Evolutionary conservation across 495 filamentous ascomycete species (phyloP), one percentile per base, ranked within the genome.

Genomic region (Thermothielavioides terrestris): DNA sequence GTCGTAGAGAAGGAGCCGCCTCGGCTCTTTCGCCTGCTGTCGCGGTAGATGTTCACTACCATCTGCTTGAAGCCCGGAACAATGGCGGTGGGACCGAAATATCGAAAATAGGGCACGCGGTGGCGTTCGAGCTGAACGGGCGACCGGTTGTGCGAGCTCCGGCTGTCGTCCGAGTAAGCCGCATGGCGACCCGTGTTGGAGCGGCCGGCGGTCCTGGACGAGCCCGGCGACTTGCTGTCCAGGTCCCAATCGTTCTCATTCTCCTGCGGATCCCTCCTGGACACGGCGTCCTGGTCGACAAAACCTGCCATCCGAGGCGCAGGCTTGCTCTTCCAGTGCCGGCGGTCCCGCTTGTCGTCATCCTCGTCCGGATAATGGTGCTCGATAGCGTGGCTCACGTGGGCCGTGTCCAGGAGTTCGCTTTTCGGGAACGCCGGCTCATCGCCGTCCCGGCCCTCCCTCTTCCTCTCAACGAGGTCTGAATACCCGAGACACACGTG

Each of bases 11-110:
- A 68, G 28, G 68, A 71, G 34, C 57, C 56, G 11, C 57, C 60
- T 1, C 62, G 55, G 49, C 74, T 76, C 53, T 67, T 65, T 6
- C 73, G 64, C 50, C 75, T 61, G 56, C 73, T 61, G 55, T 75
- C 67, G 27, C 69, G 65, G 36, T 58, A 78, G 12, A 90, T 79
- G 56, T 86, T 83, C 40, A 88, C 86, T 44, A 92, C 83, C 84
- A 91, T 89, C 60, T 90, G 85, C 64, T 91, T 94, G 66, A 88
- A 91, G n/a, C 88, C 88, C 2, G 87, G 87, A 30, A 90, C 85
- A 56, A 94, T 94, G 49, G 88, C 88, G 2, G 88, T 94, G 1
- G 86, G 86, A 0, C 88, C 88, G 61, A 91, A 90, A 60, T 90
- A 94, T 37, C 88, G 72, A 62, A 91, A 94, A 62, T 89, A 94